These are phyloP conservation scores for Tetradesmus lagerheimii DNA, from an alignment of 139 green algal genomes.

Conservation along the genomic window DNA sequence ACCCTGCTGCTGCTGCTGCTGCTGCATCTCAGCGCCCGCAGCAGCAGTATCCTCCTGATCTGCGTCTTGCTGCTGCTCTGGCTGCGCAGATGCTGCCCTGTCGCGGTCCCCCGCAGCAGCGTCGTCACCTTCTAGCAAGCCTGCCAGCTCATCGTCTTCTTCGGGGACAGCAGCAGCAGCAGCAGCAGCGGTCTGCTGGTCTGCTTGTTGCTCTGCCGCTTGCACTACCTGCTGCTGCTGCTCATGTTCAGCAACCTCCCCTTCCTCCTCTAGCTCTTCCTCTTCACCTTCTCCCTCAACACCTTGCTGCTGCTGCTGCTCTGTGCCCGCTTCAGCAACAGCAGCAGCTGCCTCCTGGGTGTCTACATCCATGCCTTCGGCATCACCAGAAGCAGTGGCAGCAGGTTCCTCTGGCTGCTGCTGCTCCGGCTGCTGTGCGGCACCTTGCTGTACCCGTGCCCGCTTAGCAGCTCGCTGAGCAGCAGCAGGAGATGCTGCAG, in stretches of 20 bases:
- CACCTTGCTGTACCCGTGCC: neutral
- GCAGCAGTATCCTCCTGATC: neutral
- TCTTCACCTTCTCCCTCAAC: neutral
- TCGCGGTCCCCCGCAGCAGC: neutral
- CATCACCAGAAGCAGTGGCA: neutral
- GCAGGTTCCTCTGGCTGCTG: conserved; percentile 10
- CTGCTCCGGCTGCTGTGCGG: neutral
- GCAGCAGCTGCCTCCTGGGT: neutral
- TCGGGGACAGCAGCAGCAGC: neutral
- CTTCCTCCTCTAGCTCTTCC: neutral
- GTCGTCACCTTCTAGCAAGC: neutral
- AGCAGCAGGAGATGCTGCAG: conserved; percentile 20
- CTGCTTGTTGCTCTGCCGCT: neutral
- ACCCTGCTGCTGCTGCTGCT: conserved; percentile 24
- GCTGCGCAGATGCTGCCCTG: neutral
- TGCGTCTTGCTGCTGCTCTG: neutral
- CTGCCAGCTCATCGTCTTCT: neutral
- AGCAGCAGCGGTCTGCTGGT: neutral
- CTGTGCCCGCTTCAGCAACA: neutral
- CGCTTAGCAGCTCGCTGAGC: conserved; percentile 12
- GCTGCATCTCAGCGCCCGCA: neutral
- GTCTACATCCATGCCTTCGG: neutral
- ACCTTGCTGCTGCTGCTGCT: neutral
- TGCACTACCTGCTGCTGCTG: conserved; percentile 5
- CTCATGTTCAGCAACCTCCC: neutral